These are phyloP conservation scores for Didymella exigua DNA, from an alignment of 2,329 filamentous ascomycete species.

Conservation along the genomic window DNA sequence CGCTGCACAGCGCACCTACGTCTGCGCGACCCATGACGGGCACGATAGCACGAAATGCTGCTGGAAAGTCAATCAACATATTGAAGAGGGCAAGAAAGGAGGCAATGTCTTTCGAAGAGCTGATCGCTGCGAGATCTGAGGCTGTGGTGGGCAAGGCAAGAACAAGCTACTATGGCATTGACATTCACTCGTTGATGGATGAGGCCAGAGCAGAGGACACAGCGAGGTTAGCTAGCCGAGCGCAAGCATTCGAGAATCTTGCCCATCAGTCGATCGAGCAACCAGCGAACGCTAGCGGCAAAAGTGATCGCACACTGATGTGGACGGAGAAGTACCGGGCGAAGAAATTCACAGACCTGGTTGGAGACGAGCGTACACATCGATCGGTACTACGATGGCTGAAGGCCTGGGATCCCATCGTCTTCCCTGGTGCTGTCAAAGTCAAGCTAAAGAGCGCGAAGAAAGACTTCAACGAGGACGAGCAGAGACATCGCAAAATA, in stretches of 20 bases:
- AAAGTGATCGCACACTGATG: constrained; percentile 61
- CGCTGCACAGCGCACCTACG: constrained; percentile 17
- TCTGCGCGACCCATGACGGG: constrained; percentile 29
- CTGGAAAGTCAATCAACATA: constrained; percentile 63
- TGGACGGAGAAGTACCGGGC: constrained; percentile 99
- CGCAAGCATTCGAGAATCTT: constrained; percentile 28
- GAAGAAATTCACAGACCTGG: constrained; percentile 86
- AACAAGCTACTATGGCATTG: constrained; percentile 86
- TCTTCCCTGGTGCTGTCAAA: constrained; percentile 79
- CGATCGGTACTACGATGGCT: constrained; percentile 89
- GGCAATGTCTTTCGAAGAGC: constrained; percentile 65
- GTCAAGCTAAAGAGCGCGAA: constrained; percentile 58
- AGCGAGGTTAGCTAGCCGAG: constrained; percentile 40
- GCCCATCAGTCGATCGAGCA: constrained; percentile 50
- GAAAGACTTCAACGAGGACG: constrained; percentile 62
- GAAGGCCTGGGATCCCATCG: constrained; percentile 89
- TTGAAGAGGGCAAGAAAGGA: constrained; percentile 58
- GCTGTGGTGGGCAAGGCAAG: constrained; percentile 69
- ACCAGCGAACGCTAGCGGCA: constrained; percentile 27
- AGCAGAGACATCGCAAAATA: constrained; percentile 84
- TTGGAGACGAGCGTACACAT: constrained; percentile 94
- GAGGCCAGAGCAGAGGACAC: constrained; percentile 67
- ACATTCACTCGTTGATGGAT: constrained; percentile 83
- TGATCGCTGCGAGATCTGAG: constrained; percentile 70
- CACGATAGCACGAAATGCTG: constrained; percentile 53